These are phyloP conservation scores for Wickerhamiella spandovensis DNA, from an alignment of 805 yeast genomes.

Conservation along the genomic window DNA sequence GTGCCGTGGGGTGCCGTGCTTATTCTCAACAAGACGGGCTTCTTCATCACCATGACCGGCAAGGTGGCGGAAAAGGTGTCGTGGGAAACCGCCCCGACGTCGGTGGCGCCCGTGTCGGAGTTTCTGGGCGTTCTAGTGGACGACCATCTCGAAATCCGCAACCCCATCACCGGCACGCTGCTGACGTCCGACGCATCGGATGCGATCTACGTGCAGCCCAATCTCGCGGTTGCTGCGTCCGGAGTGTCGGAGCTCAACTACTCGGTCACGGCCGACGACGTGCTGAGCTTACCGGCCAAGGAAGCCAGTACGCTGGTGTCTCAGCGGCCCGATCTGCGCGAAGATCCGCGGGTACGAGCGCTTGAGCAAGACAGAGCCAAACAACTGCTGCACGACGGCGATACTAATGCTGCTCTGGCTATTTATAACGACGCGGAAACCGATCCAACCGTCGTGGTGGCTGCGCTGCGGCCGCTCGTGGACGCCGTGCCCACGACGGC, in stretches of 20 bases:
- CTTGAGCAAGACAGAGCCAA: conserved; percentile 7
- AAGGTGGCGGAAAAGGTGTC: background rate
- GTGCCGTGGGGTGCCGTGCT: background rate
- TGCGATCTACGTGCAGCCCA: background rate
- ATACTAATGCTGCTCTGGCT: conserved; percentile 9
- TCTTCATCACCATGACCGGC: background rate
- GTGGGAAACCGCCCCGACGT: background rate
- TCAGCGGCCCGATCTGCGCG: background rate
- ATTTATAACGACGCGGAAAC: conserved; percentile 3
- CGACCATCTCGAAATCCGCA: conserved; percentile 27
- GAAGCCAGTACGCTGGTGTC: background rate
- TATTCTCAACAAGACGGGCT: background rate
- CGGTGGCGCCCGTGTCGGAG: conserved; percentile 20
- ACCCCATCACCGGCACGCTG: conserved; percentile 26
- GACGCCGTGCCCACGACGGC: background rate
- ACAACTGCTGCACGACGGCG: conserved; percentile 5
- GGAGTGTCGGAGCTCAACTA: background rate
- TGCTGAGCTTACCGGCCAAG: background rate
- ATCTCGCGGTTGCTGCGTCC: background rate
- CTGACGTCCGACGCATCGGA: conserved; percentile 20
- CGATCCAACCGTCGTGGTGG: background rate
- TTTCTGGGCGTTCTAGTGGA: conserved; percentile 22
- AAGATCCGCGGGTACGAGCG: conserved; percentile 2
- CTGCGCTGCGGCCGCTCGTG: background rate
- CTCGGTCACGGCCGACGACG: background rate